Base-by-base conservation (phyloP, 2,329 filamentous ascomycete species). In the Nemania sp. region DNA sequence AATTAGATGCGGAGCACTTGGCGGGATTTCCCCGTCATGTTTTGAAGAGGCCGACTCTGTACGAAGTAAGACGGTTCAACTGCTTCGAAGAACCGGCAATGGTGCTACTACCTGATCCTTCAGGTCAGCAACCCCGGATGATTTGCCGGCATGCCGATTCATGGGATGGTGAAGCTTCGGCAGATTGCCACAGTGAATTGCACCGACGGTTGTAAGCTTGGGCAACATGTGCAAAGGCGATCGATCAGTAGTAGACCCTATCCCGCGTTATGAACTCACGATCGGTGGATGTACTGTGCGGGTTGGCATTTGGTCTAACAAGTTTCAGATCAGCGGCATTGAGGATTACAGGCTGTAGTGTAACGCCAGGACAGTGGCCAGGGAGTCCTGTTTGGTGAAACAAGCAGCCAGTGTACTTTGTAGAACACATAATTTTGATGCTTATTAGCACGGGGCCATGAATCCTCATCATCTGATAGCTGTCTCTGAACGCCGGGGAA, bases 81-180 rank as follows among this genome's bases (percentile, higher is more conserved):
- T n/a, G 14, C 40, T 47, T 26, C 46, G 53, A 57, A 48, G n/a
- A n/a, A n/a, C n/a, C n/a, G n/a, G n/a, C n/a, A n/a, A n/a, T n/a
- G n/a, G n/a, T n/a, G n/a, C n/a, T n/a, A n/a, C n/a, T n/a, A n/a
- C n/a, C n/a, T n/a, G n/a, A n/a, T n/a, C n/a, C n/a, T n/a, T n/a
- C n/a, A n/a, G n/a, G n/a, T n/a, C n/a, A n/a, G n/a, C n/a, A n/a
- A n/a, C n/a, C 30, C 14, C 40, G 64, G 44, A 51, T 42, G 31
- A 11, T 20, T 40, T 51, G 44, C 62, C 64, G 64, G 63, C 58
- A 59, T 60, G 41, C 59, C 62, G 60, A 37, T 40, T 26, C n/a
- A 34, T 39, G 23, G 37, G n/a, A n/a, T n/a, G n/a, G n/a, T n/a
- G n/a, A n/a, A n/a, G 51, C 9, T 51, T 33, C 24, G 30, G 36